Percentiles rank a stretch among this genome's conserved stretches.
Conservation (phyloP, 768 basidiomycete genomes). For the Phaeolepiota aurea region DNA sequence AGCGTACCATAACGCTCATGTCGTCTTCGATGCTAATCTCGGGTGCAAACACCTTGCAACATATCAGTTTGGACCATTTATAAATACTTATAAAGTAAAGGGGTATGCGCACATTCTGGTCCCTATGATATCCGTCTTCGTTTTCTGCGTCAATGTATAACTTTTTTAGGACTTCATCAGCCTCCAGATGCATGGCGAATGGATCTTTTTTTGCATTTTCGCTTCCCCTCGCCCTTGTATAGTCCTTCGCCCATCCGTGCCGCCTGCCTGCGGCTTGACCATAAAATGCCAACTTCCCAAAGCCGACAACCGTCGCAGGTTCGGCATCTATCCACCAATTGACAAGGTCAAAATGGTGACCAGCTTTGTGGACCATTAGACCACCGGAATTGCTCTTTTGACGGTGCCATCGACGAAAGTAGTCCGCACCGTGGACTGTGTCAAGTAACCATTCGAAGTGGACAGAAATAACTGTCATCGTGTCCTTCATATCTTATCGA, state of each 20-base stretch:
- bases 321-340: slow-evolving; percentile 46
- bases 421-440: slow-evolving; percentile 44
- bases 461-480: slow-evolving; percentile 29
- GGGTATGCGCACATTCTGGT: slow-evolving; percentile 30
- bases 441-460: slow-evolving; percentile 48
- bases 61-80: background rate
- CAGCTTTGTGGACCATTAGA: slow-evolving; percentile 36
- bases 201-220: slow-evolving; percentile 36
- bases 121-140: slow-evolving; percentile 41
- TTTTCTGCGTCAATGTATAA: slow-evolving; percentile 38
- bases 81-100: background rate
- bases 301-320: slow-evolving; percentile 35
- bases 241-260: slow-evolving; percentile 38
- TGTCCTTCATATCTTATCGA: background rate
- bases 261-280: slow-evolving; percentile 34
- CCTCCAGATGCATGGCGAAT: slow-evolving; percentile 39
- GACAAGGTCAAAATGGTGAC: slow-evolving; percentile 43
- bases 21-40: slow-evolving; percentile 44
- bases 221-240: slow-evolving; percentile 32
- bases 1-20: slow-evolving; percentile 39
- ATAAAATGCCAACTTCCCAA: slow-evolving; percentile 40
- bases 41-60: slow-evolving; percentile 25
- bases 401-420: slow-evolving; percentile 43
- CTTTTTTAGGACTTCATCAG: slow-evolving; percentile 30
- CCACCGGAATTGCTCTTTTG: slow-evolving; percentile 35